Conservation (phyloP, 805 yeast species). For the Millerago galiae region DNA sequence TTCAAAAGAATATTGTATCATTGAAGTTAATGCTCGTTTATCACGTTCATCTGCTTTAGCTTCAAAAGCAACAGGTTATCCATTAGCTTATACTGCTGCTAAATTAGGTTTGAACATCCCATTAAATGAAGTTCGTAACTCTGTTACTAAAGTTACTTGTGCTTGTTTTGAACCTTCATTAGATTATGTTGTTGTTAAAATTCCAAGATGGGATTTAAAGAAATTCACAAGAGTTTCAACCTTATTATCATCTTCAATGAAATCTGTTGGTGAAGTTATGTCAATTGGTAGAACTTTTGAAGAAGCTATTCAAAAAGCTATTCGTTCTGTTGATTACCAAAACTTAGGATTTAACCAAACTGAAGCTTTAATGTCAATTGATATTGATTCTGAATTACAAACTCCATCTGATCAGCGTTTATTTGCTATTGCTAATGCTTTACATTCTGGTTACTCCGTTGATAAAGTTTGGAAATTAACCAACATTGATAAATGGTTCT, state of each 20-base stretch:
- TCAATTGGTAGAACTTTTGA: constrained; percentile 95
- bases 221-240: constrained; percentile 91
- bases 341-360: constrained; percentile 80
- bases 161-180: constrained; percentile 97
- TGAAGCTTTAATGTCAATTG: constrained; percentile 82
- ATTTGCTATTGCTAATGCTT: constrained; percentile 94
- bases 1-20: constrained; percentile 91
- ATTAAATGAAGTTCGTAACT: constrained; percentile 82
- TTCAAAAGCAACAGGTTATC: constrained; percentile 98
- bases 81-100: constrained; percentile 97
- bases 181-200: constrained; percentile 94
- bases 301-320: constrained; percentile 97
- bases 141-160: constrained; percentile 89
- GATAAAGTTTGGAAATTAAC: constrained; percentile 89
- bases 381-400: constrained; percentile 86
- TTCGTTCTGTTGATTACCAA: constrained; percentile 92
- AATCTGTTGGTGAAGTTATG: constrained; percentile 99
- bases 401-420: constrained; percentile 97
- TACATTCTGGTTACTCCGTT: constrained; percentile 81
- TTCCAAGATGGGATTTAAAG: constrained; percentile 98
- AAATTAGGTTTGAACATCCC: constrained; percentile 91
- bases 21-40: constrained; percentile 96
- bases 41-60: constrained; percentile 99
- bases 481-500: constrained; percentile 93
- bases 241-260: constrained; percentile 87